Evolutionary conservation across 306 rosid species (phyloP), one percentile per base, ranked within the genome.

Genomic region (Vachellia pachyceras): DNA sequence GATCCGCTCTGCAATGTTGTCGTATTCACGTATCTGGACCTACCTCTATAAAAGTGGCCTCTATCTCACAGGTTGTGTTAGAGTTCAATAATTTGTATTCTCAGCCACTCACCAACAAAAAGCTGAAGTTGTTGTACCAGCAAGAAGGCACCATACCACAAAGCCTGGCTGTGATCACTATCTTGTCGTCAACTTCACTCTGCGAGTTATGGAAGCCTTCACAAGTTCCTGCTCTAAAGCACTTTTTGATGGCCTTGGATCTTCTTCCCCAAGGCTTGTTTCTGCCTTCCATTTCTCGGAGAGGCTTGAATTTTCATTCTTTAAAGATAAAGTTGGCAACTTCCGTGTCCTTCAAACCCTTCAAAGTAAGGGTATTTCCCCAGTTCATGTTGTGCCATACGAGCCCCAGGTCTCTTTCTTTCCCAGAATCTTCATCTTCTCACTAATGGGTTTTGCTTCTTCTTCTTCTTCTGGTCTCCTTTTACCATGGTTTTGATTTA

Each of bases 151-250:
- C 10, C 33, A 0, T 37, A 47, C 69, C 75, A 15, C 1, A 46
- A 40, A 77, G 52, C 45, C 39, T 75, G 10, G 8, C 54, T 25
- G 65, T 69, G n/a, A 72, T 14, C 60, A 39, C 25, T 10, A 20
- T 20, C 54, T 20, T 39, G 36, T 22, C 14, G 36, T 22, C 8
- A 54, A 37, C 79, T 69, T 69, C 75, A 50, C 46, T 49, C 57
- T 5, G 42, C 29, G 36, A 82, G 85, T 55, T 50, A 93, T 91
- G 97, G 79, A 86, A 72, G 45, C 91, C 74, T 77, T 90, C 71
- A 77, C 83, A 6, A 81, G 84, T 65, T 80, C 86, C 36, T 77
- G 78, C 76, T 85, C 90, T 20, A 84, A 80, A 52, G 18, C 86
- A 73, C 64, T 80, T 25, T 36, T 65, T 36, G 82, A 68, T 69